A percentile compares a stretch with the other conserved stretches of the same genome.
phyloP scores from a whole-genome alignment of 2,329 filamentous ascomycete genomes.

The Periconia macrospinosa region DNA sequence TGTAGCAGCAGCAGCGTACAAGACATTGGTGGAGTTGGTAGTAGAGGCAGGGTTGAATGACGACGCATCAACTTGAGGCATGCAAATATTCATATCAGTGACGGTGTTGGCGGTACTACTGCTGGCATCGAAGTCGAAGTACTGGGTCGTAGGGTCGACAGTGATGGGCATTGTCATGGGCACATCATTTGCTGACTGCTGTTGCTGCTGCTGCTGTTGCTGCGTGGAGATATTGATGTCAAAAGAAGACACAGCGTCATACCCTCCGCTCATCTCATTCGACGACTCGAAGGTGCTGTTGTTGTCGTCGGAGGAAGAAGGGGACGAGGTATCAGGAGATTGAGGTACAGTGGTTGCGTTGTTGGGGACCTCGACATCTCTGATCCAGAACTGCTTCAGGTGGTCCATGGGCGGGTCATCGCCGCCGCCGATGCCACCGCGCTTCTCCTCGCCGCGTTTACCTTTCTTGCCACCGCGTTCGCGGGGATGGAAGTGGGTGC shows the following conservation, averaged over 20 bases:
- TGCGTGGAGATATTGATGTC: slow-evolving; percentile 5
- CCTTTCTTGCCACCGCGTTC: slow-evolving; percentile 60
- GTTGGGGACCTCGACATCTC: slow-evolving; percentile 55
- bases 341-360: slow-evolving; percentile 7
- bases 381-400: slow-evolving; percentile 62
- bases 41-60: too few species aligned
- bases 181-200: slow-evolving; percentile 4
- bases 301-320: slow-evolving; percentile 20
- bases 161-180: slow-evolving; percentile 9
- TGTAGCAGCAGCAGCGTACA: slow-evolving; percentile 18
- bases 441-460: slow-evolving; percentile 58
- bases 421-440: slow-evolving; percentile 65
- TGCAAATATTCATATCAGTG: slow-evolving; percentile 11
- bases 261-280: background rate
- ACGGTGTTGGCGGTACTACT: too few species aligned
- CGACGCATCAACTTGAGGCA: too few species aligned
- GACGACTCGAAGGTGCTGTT: slow-evolving; percentile 1
- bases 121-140: slow-evolving; percentile 19
- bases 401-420: slow-evolving; percentile 63
- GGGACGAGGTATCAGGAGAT: slow-evolving; percentile 24
- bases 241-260: slow-evolving; percentile 6
- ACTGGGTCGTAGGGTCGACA: slow-evolving; percentile 13
- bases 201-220: background rate
- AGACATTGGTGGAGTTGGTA: slow-evolving; percentile 16
- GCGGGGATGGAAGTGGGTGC: slow-evolving; percentile 81